A percentile compares a stretch with the other conserved stretches of the same genome.
Evolutionary conservation across 805 yeast species (phyloP).

Genomic region (Dipodascopsis uninucleata): DNA sequence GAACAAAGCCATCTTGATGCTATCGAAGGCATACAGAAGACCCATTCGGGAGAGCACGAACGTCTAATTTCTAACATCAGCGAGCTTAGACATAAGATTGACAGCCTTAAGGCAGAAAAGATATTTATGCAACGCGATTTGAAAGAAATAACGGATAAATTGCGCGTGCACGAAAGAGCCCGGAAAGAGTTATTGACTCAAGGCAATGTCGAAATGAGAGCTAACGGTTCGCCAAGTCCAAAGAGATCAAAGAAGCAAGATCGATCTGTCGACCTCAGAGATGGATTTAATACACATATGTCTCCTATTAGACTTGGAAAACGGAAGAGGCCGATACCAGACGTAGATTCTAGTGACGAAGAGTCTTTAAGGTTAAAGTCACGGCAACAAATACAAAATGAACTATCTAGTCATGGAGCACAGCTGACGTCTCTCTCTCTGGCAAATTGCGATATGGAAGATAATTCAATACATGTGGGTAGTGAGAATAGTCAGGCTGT

Average conservation of each 20-base stretch:
- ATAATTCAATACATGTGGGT: no score
- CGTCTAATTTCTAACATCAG: conserved; percentile 40
- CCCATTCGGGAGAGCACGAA: conserved; percentile 27
- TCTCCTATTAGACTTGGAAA: conserved; percentile 16
- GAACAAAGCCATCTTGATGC: conserved; percentile 32
- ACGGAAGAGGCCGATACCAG: not conserved
- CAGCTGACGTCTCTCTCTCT: no score
- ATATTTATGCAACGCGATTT: conserved; percentile 52
- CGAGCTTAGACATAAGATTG: conserved; percentile 43
- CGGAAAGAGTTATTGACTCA: conserved; percentile 9
- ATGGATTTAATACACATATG: conserved; percentile 33
- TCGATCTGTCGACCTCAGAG: conserved; percentile 30
- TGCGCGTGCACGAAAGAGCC: conserved; percentile 13
- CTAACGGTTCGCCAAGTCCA: conserved; percentile 9
- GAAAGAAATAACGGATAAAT: conserved; percentile 34
- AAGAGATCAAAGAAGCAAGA: conserved; percentile 11
- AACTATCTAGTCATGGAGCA: no score
- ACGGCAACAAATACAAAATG: not conserved
- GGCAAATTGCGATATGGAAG: no score
- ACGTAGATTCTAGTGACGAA: not conserved
- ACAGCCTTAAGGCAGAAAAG: conserved; percentile 51
- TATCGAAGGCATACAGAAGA: conserved; percentile 30
- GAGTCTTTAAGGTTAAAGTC: not conserved
- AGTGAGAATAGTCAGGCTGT: not conserved
- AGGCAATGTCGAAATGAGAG: conserved; percentile 3